Evolutionary conservation across 345 rosid species (phyloP).

Genomic region (Citrus inodora): DNA sequence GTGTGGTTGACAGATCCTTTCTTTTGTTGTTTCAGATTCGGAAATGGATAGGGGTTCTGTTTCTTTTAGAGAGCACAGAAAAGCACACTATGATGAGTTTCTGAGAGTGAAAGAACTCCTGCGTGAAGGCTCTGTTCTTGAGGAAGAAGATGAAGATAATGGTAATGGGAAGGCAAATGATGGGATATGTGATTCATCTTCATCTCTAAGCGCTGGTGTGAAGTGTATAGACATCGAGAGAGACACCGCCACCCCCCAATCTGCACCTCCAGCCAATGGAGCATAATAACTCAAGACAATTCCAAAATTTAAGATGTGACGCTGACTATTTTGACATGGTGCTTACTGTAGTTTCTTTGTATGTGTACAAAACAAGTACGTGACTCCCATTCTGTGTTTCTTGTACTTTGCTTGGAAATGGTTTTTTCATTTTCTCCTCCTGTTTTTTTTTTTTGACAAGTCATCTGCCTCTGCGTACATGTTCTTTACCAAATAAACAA

Average conservation of each 20-base stretch:
- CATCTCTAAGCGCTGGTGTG: constrained; percentile 39
- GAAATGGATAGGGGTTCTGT: constrained; percentile 34
- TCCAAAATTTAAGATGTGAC: background rate
- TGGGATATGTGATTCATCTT: constrained; percentile 32
- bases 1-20: background rate
- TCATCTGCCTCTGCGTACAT: background rate
- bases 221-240: constrained; percentile 45
- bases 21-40: constrained; percentile 29
- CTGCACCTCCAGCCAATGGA: constrained; percentile 33
- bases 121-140: constrained; percentile 57
- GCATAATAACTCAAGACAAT: background rate
- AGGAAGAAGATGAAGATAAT: constrained; percentile 52
- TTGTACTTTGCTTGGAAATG: background rate
- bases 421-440: background rate
- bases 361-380: background rate
- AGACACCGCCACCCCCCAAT: constrained; percentile 22
- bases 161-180: constrained; percentile 14
- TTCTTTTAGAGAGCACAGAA: constrained; percentile 75
- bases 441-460: background rate
- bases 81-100: constrained; percentile 87
- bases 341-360: background rate
- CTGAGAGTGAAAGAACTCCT: constrained; percentile 75
- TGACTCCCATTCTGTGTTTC: background rate
- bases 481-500: background rate
- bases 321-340: constrained; percentile 7